Base-by-base conservation (phyloP, 352 stramenopile genomes). In the Blastocystis sp. region DNA sequence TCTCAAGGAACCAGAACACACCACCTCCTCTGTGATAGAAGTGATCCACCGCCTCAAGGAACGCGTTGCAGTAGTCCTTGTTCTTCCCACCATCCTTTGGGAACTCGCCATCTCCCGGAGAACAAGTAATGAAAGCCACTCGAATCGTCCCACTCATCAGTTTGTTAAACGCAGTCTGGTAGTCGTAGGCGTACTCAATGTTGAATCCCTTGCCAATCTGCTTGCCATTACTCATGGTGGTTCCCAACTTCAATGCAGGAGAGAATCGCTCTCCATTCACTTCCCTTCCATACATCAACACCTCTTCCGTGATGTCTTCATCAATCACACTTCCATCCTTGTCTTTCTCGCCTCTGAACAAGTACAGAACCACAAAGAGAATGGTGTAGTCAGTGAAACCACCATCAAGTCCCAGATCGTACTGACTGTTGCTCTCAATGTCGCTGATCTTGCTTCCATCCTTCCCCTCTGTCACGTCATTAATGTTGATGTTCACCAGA, bases 1-100 rank as follows among this genome's bases (percentile, higher is more conserved):
- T 79, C n/a, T 79, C 69, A 65, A 79, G 69, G n/a, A 79, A 70
- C 28, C 11, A 79, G 11, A 65, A 79, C 21, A 76, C 65, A 76
- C 65, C 65, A 62, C 65, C 65, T 67, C 65, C 65, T n/a, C 21
- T 65, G 17, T 65, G 17, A 76, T 56, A n/a, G 65, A 76, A 76
- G 19, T 19, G 19, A 56, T 76, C 17, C 0, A 76, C 28, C 19
- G 17, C 17, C 17, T 76, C 43, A 17, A 76, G n/a, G 43, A 76
- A 76, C 19, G 65, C 19, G n/a, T 76, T n/a, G n/a, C 28, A 65
- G 43, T 62, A 76, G 28, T 40, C 28, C 43, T 40, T 19, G 17
- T 62, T 62, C n/a, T 34, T 34, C 28, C n/a, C n/a, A n/a, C 28
- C 43, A 62, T 40, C 19, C 28, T 19, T 62, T 62, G 28, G 28